Evolutionary conservation across 495 filamentous ascomycete species (phyloP).

Genomic region (Penicillium bialowiezense): DNA sequence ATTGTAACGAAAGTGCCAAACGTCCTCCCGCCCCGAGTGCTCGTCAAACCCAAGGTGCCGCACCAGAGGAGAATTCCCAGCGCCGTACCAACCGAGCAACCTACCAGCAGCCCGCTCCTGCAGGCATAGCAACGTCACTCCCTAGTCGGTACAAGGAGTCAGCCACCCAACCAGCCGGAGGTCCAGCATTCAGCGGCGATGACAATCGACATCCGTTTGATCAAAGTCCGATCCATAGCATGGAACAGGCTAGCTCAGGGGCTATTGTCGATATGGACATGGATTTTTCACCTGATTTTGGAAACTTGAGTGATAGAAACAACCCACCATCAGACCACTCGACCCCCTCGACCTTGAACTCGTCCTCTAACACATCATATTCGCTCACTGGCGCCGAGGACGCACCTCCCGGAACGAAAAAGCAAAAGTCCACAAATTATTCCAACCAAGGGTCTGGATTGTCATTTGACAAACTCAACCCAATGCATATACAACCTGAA

Average conservation of each 20-base stretch:
- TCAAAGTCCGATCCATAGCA: not conserved
- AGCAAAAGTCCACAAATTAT: conserved; percentile 11
- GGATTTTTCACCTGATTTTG: conserved; percentile 30
- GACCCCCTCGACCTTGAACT: conserved; percentile 36
- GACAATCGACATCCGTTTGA: conserved; percentile 6
- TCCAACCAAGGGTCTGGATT: conserved; percentile 7
- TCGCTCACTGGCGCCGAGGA: conserved; percentile 26
- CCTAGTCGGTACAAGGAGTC: conserved; percentile 26
- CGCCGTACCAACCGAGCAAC: not conserved
- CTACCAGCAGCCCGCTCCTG: not conserved
- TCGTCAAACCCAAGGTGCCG: conserved; percentile 6
- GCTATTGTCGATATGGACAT: conserved; percentile 27
- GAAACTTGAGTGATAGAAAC: conserved; percentile 22
- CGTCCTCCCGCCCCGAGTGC: conserved; percentile 12
- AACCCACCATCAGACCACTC: conserved; percentile 34
- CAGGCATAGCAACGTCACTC: conserved; percentile 19
- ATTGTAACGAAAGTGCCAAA: conserved; percentile 9
- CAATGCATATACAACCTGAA: conserved; percentile 14
- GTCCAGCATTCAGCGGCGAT: not conserved
- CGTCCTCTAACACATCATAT: conserved; percentile 34
- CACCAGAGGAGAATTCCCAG: conserved; percentile 1
- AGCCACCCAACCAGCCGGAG: not conserved
- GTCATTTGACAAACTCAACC: conserved; percentile 17
- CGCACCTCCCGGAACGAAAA: conserved; percentile 19
- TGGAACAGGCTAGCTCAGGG: conserved; percentile 6